Conservation (phyloP, 495 filamentous ascomycete species). For the Cercophora sp. region DNA sequence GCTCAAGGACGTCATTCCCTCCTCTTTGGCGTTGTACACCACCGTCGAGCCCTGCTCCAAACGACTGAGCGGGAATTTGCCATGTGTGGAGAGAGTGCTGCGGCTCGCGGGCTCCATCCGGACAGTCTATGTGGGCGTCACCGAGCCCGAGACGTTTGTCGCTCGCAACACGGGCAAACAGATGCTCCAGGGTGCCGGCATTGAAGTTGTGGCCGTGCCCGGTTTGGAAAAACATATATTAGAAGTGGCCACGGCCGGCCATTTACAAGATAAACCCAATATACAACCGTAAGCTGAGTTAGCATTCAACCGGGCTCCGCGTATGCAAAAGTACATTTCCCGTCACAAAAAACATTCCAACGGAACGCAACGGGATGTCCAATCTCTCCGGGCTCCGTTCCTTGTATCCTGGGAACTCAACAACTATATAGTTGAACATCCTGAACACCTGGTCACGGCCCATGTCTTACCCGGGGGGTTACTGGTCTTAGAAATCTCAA, state of each 20-base stretch:
- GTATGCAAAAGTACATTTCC: not conserved
- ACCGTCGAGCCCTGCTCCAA: slow-evolving; percentile 91
- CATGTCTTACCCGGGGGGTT: not conserved
- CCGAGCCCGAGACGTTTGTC: slow-evolving; percentile 88
- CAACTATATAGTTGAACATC: too few species aligned
- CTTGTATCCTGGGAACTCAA: too few species aligned
- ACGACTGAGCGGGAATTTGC: slow-evolving; percentile 72
- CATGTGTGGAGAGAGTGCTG: slow-evolving; percentile 80
- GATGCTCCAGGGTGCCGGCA: slow-evolving; percentile 68
- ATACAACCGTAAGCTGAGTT: not conserved
- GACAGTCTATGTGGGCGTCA: slow-evolving; percentile 81
- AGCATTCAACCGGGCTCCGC: slow-evolving; percentile 4
- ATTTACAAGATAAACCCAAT: slow-evolving; percentile 31
- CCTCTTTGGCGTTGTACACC: slow-evolving; percentile 69
- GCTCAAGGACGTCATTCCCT: slow-evolving; percentile 53
- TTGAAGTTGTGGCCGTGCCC: slow-evolving; percentile 63
- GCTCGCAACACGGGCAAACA: slow-evolving; percentile 68
- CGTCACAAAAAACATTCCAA: not conserved
- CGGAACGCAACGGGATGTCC: too few species aligned
- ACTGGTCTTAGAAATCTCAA: not conserved
- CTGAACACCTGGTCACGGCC: too few species aligned
- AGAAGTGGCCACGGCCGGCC: slow-evolving; percentile 74
- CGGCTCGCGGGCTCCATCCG: slow-evolving; percentile 58
- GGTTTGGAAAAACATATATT: slow-evolving; percentile 83
- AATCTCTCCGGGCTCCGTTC: too few species aligned